These are phyloP conservation scores for Fusarium equiseti DNA, from an alignment of 2,329 filamentous ascomycete species.

Conservation along the genomic window DNA sequence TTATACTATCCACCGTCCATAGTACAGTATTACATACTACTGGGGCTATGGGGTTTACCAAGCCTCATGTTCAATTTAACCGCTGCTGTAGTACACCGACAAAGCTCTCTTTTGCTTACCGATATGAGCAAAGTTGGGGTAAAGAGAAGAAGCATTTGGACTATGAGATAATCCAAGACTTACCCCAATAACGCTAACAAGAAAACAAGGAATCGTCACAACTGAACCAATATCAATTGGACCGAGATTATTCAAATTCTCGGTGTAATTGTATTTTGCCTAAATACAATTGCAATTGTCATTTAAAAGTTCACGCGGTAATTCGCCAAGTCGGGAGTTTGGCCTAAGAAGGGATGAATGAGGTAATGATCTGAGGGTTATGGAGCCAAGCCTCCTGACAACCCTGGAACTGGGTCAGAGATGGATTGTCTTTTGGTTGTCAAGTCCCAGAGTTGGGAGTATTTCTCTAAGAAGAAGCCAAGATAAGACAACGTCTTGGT, in stretches of 20 bases:
- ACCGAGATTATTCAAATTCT: background rate
- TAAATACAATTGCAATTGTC: background rate
- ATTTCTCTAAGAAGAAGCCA: background rate
- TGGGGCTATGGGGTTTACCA: background rate
- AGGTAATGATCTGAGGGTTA: constrained; percentile 10
- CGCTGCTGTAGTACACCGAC: background rate
- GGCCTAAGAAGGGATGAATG: background rate
- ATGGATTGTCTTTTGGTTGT: background rate
- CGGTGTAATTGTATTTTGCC: background rate
- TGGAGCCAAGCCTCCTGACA: background rate
- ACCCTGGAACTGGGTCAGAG: background rate
- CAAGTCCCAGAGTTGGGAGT: background rate
- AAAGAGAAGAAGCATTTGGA: background rate
- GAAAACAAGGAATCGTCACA: background rate
- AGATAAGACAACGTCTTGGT: background rate
- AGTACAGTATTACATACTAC: background rate
- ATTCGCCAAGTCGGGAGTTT: constrained; percentile 14
- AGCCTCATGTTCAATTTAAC: background rate
- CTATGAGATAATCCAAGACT: background rate
- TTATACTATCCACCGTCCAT: background rate
- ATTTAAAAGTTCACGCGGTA: background rate
- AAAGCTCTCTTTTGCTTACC: background rate
- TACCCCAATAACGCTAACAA: background rate
- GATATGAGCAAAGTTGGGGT: background rate
- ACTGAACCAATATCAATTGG: background rate